phyloP scores from a whole-genome alignment of 2,329 filamentous ascomycete species.

The Penicillium sclerotigenum region DNA sequence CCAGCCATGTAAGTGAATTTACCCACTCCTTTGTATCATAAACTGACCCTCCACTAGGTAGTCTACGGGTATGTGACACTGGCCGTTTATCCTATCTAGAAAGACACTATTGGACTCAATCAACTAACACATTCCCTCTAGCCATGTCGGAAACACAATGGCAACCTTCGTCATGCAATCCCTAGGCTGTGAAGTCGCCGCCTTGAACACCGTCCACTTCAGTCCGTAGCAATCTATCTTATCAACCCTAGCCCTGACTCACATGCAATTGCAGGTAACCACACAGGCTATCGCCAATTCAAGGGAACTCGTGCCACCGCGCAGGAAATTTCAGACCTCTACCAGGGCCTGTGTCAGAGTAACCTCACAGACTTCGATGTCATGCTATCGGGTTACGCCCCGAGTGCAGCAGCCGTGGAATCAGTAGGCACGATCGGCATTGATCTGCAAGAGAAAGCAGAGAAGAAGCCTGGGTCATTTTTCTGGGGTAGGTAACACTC shows the following conservation, averaged over 20 bases:
- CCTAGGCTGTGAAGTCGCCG: constrained; percentile 87
- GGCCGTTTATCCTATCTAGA: constrained; percentile 7
- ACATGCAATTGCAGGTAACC: constrained; percentile 65
- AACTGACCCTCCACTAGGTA: constrained; percentile 25
- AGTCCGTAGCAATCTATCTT: constrained; percentile 57
- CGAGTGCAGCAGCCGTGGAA: constrained; percentile 77
- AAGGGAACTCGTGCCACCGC: constrained; percentile 80
- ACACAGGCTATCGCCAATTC: constrained; percentile 86
- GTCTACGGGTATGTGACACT: constrained; percentile 33
- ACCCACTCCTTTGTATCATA: constrained; percentile 34
- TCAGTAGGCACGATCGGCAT: constrained; percentile 80
- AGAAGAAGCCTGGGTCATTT: constrained; percentile 67
- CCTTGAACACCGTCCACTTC: constrained; percentile 95
- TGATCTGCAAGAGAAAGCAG: constrained; percentile 68
- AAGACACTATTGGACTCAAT: constrained; percentile 1
- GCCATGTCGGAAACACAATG: constrained; percentile 97
- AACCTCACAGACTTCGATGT: constrained; percentile 88
- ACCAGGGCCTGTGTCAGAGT: constrained; percentile 76
- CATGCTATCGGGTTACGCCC: constrained; percentile 91
- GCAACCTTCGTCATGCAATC: constrained; percentile 92
- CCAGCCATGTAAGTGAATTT: constrained; percentile 73
- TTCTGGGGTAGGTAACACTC: constrained; percentile 67
- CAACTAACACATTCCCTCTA: constrained; percentile 39
- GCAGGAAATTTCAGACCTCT: constrained; percentile 78
- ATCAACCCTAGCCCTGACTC: not conserved